Percentiles rank a stretch among this genome's conserved stretches.
phyloP scores from a whole-genome alignment of 768 basidiomycete genomes.

The Daedaleopsis nitida region DNA sequence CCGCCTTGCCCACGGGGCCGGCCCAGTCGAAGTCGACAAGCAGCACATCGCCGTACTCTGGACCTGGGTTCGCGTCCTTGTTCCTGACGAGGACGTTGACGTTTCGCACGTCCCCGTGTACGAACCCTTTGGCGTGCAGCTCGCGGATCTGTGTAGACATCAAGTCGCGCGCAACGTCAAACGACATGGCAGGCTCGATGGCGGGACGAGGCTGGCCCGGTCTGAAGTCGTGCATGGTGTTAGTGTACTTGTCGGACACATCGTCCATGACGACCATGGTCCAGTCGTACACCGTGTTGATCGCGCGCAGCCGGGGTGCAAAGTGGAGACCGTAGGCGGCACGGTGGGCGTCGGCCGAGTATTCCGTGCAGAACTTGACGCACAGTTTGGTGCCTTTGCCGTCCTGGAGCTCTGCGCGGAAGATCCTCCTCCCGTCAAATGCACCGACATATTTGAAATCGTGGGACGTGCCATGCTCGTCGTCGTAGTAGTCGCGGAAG shows the following conservation, averaged over 20 bases:
- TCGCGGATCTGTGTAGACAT: background rate
- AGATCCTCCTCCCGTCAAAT: constrained; percentile 2
- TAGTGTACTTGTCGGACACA: background rate
- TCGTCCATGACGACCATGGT: constrained; percentile 11
- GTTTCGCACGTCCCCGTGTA: constrained; percentile 7
- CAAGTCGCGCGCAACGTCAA: background rate
- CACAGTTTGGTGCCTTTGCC: background rate
- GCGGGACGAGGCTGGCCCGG: too few relatives aligned
- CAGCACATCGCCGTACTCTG: background rate
- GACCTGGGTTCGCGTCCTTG: background rate
- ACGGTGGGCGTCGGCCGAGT: background rate
- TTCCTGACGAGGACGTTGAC: constrained; percentile 6
- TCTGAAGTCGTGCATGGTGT: background rate
- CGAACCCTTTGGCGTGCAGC: constrained; percentile 1
- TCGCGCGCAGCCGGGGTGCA: constrained; percentile 3
- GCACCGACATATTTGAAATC: background rate
- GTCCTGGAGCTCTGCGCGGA: background rate
- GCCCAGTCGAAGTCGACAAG: constrained; percentile 8
- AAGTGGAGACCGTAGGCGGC: background rate
- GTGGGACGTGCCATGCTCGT: background rate
- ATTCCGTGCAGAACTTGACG: constrained; percentile 4
- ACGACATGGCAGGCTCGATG: background rate
- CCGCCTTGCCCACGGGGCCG: background rate
- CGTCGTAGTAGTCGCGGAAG: constrained; percentile 4
- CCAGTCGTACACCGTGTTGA: constrained; percentile 5